These are phyloP conservation scores for Crithidia thermophila DNA, from an alignment of 208 protist species.

Conservation along the genomic window DNA sequence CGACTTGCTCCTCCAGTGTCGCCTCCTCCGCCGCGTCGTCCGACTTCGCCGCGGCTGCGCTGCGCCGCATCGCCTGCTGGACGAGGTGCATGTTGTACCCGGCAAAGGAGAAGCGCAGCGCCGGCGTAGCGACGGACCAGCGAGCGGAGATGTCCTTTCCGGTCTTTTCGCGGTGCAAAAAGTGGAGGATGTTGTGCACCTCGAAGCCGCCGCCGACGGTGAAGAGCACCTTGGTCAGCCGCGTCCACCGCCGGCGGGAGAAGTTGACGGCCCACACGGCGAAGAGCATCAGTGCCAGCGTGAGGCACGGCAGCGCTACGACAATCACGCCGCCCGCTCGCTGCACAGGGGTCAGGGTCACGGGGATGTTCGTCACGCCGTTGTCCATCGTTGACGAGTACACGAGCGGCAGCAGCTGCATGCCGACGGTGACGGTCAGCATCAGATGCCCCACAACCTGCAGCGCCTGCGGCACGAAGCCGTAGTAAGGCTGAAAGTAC, in stretches of 20 bases:
- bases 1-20: conserved; percentile 12
- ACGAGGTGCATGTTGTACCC: conserved; percentile 22
- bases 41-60: neutral
- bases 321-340: conserved; percentile 27
- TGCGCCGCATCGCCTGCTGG: neutral
- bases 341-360: neutral
- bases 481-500: conserved; percentile 21
- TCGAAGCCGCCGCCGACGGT: conserved; percentile 13
- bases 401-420: conserved; percentile 41
- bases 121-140: neutral
- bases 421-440: conserved; percentile 13
- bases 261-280: conserved; percentile 12
- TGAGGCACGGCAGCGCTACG: conserved; percentile 18
- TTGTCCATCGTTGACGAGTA: conserved; percentile 8
- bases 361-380: neutral
- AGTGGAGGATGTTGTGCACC: conserved; percentile 5
- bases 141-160: neutral
- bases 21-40: neutral
- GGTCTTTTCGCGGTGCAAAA: neutral
- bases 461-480: conserved; percentile 17
- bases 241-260: conserved; percentile 7
- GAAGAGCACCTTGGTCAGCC: conserved; percentile 3
- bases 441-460: conserved; percentile 15
- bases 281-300: conserved; percentile 14
- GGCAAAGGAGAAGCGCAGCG: conserved; percentile 20